Evolutionary conservation across 2,329 filamentous ascomycete species (phyloP).

Genomic region (Beauveria scarabaeidicola): DNA sequence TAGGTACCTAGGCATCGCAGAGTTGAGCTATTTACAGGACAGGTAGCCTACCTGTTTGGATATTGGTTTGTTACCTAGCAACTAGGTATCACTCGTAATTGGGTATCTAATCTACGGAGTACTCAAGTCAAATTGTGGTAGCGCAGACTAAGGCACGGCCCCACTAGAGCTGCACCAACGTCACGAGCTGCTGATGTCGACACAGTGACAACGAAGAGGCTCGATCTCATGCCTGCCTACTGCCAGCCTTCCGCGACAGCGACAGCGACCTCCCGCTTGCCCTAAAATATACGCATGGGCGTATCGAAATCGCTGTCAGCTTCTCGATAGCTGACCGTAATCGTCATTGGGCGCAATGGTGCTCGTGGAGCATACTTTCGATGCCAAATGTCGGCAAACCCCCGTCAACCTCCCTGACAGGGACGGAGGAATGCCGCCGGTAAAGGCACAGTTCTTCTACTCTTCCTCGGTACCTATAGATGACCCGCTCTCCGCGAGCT

Average conservation of each 20-base stretch:
- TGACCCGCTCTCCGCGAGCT: constrained; percentile 66
- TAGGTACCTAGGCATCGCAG: too few species aligned
- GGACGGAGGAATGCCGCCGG: constrained; percentile 45
- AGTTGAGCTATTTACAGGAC: too few species aligned
- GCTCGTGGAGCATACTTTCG: constrained; percentile 45
- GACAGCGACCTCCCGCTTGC: neutral
- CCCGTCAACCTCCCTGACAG: constrained; percentile 32
- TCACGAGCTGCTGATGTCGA: neutral
- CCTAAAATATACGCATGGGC: neutral
- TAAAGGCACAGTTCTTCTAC: constrained; percentile 76
- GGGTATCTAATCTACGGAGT: too few species aligned
- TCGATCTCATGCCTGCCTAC: neutral
- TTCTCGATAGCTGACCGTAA: constrained; percentile 5
- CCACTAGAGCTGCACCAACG: neutral
- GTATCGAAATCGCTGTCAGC: neutral
- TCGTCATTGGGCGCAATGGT: constrained; percentile 2
- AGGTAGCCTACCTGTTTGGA: too few species aligned
- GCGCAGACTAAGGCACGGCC: neutral
- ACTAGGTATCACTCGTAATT: too few species aligned
- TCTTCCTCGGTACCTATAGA: constrained; percentile 75
- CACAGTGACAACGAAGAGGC: neutral
- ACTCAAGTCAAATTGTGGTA: too few species aligned
- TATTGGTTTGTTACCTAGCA: too few species aligned
- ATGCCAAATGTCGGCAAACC: constrained; percentile 49
- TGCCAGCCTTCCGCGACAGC: neutral